Evolutionary conservation across 305 asterid genomes (phyloP).

Genomic region (Stenogyne calaminthoides): DNA sequence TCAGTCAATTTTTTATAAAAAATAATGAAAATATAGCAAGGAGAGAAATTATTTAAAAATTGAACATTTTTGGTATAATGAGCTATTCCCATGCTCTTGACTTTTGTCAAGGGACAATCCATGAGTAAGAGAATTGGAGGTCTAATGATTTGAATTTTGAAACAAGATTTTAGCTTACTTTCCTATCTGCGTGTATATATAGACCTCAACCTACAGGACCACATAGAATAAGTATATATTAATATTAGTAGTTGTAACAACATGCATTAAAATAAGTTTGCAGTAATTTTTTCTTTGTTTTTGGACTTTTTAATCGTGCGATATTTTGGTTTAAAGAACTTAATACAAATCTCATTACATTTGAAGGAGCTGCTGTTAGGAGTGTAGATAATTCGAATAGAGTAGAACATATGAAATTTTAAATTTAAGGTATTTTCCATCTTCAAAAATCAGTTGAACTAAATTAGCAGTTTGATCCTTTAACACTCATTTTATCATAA

Average conservation of each 20-base stretch:
- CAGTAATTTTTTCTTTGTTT: background rate
- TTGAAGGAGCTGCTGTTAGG: background rate
- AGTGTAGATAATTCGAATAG: background rate
- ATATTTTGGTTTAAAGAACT: background rate
- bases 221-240: background rate
- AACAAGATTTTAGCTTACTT: constrained; percentile 18
- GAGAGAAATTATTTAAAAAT: background rate
- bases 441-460: too few relatives aligned
- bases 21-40: background rate
- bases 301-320: constrained; percentile 5
- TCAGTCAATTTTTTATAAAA: background rate
- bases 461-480: too few relatives aligned
- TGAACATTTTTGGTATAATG: background rate
- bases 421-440: too few relatives aligned
- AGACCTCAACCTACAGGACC: constrained; percentile 17
- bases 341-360: background rate
- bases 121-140: constrained; percentile 26
- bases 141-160: constrained; percentile 40
- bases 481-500: too few relatives aligned
- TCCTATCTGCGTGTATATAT: background rate
- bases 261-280: background rate
- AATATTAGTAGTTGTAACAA: background rate
- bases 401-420: too few relatives aligned
- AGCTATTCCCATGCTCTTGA: background rate
- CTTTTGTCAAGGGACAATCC: constrained; percentile 21